Evolutionary conservation across 371 early-diverging fungal species (phyloP), one percentile per base, ranked within the genome.

Genomic region (Lichtheimia corymbifera): DNA sequence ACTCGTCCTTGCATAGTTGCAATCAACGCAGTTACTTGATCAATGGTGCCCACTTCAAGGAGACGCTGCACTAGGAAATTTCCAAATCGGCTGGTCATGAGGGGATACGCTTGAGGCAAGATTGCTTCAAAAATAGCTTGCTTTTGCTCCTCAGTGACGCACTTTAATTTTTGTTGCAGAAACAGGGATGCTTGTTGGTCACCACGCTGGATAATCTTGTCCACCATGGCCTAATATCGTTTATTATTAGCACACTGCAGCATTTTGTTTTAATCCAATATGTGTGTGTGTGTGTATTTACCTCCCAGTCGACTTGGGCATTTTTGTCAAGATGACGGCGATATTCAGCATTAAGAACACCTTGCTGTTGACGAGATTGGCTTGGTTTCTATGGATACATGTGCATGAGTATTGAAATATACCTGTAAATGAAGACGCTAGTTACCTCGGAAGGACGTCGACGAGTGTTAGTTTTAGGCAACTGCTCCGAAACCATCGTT

Each of bases 171-270:
- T 67, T 87, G 89, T 58, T 91, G 91, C 17, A 91, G 69, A 56
- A 80, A 83, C 27, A 91, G 76, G 3, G 91, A 91, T n/a, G 89
- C 85, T 24, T 88, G 89, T 62, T 91, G 91, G 67, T 91, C 91
- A 42, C 89, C 89, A 4, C 87, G 82, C 61, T 85, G 84, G 18
- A 86, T 73, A 56, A 91, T 89, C 41, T 86, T 84, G 59, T 88
- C 85, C 9, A 91, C 88, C 27, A 75, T 49, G n/a, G 43, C 56
- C 77, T 76, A 30, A 17, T 18, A n/a, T 5, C 49, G 22, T 27
- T 35, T 35, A 35, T 28, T 28, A 28, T 35, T 35, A 35, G 35
- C 9, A 35, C 35, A 35, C 35, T 35, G 35, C 35, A 35, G 35
- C 35, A 35, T 35, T 6, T 35, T 9, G 35, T 35, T 35, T 35